Evolutionary conservation across 1,284 basidiomycete genomes (phyloP), one percentile per base, ranked within the genome.

Genomic region (Ceratobasidium sp.): DNA sequence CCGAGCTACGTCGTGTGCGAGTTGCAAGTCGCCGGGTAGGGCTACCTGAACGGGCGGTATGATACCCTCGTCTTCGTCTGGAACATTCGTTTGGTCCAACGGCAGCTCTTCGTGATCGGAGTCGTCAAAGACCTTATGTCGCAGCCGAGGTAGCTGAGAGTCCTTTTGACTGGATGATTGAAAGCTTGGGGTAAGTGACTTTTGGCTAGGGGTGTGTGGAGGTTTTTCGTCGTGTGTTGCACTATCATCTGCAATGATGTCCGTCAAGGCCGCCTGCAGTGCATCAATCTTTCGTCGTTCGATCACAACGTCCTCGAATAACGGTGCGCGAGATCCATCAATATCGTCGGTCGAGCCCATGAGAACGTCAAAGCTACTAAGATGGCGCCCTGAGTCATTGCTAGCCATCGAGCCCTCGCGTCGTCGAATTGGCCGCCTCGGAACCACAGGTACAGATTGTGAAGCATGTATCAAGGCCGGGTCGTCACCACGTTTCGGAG

Each of bases 201-300:
- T 70, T 55, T 42, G 53, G 28, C 53, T 44, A 5, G 56, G 55
- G n/a, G 63, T 60, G 18, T 61, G 56, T 15, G 60, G 3, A 7
- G 55, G 66, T 20, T 53, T 56, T 28, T 67, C 64, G 33, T 70
- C 64, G n/a, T 75, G 53, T 0, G 64, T 68, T 15, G 63, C 75
- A 15, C 63, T 89, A 83, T 97, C 95, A 42, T 92, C 87, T 1
- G 95, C 94, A 82, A 98, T 97, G 84, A 99, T 98, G 83, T 96
- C 95, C 20, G 94, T 97, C 79, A 99, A 87, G 0, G 97, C 97
- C 3, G 95, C 95, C 82, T 97, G 96, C 28, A 98, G 96, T 3
- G 96, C 96, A 81, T 96, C 95, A 90, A 98, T 97, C 75, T 77
- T 77, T 40, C 55, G 33, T 49, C 95, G 89, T 81, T 93, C 89